Evolutionary conservation across 345 rosid genomes (phyloP).

Genomic region (Psidium friedrichsthalianum): DNA sequence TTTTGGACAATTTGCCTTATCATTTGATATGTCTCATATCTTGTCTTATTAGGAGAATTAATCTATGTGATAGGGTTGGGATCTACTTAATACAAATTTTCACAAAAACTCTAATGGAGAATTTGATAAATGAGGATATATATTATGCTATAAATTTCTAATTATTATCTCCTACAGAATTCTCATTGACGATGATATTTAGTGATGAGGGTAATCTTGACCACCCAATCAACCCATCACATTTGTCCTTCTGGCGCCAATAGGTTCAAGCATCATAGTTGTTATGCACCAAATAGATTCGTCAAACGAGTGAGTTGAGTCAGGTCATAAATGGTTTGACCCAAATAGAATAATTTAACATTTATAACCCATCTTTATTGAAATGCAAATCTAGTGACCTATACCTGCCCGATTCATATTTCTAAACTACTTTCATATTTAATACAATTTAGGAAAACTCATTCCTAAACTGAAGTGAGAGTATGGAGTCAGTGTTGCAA

Average conservation of each 20-base stretch:
- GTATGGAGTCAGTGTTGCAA: too few relatives aligned
- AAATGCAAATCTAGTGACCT: too few relatives aligned
- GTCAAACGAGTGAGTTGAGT: too few relatives aligned
- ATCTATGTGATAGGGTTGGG: not conserved
- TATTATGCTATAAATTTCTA: not conserved
- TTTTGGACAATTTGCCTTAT: too few relatives aligned
- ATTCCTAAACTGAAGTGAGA: too few relatives aligned
- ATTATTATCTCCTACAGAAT: not conserved
- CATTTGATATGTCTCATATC: not conserved
- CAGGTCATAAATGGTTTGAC: too few relatives aligned
- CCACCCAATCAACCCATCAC: not conserved
- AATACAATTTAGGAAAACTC: too few relatives aligned
- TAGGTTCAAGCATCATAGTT: not conserved
- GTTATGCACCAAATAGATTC: not conserved
- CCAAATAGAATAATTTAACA: too few relatives aligned
- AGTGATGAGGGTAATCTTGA: not conserved
- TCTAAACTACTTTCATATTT: too few relatives aligned
- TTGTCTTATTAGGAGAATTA: not conserved
- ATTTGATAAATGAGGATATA: not conserved
- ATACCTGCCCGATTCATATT: too few relatives aligned
- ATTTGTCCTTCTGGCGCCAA: not conserved
- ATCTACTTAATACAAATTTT: not conserved
- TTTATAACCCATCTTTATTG: too few relatives aligned
- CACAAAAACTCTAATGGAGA: not conserved
- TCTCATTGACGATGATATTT: not conserved